Evolutionary conservation across 1,284 basidiomycete genomes (phyloP).

Genomic region (Golubevia pallescens): DNA sequence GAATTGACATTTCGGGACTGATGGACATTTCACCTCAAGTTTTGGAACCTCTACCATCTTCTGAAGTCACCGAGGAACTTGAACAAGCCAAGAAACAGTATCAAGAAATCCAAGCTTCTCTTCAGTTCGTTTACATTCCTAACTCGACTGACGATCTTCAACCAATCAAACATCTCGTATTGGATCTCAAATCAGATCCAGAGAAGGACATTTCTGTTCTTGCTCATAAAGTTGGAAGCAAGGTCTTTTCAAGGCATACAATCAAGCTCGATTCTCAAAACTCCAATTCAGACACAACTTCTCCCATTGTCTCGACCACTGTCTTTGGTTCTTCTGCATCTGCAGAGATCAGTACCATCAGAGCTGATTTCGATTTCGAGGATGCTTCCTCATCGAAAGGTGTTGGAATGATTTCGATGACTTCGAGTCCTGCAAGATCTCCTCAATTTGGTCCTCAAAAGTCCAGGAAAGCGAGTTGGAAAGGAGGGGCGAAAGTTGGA

Average conservation of each 20-base stretch:
- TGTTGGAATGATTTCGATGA: slow-evolving; percentile 11
- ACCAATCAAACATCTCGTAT: not conserved
- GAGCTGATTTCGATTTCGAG: slow-evolving; percentile 42
- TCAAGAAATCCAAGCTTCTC: not conserved
- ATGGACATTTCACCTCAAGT: slow-evolving; percentile 26
- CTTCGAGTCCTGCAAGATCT: not conserved
- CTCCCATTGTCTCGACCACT: not conserved
- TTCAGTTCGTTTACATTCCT: not conserved
- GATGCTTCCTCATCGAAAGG: slow-evolving; percentile 11
- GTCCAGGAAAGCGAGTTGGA: slow-evolving; percentile 11
- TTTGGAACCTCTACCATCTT: not conserved
- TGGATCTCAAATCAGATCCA: not conserved
- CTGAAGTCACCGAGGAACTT: not conserved
- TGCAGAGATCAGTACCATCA: slow-evolving; percentile 28
- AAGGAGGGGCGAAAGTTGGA: slow-evolving; percentile 17
- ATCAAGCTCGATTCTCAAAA: not conserved
- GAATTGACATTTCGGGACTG: slow-evolving; percentile 31
- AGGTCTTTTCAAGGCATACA: not conserved
- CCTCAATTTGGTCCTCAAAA: not conserved
- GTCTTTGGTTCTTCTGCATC: not conserved
- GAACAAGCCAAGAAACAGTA: not conserved
- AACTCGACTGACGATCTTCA: not conserved
- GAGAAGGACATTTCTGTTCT: not conserved
- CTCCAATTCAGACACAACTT: not conserved
- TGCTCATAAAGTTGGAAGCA: not conserved